phyloP scores from a whole-genome alignment of 306 rosid genomes.

The Malus fusca region DNA sequence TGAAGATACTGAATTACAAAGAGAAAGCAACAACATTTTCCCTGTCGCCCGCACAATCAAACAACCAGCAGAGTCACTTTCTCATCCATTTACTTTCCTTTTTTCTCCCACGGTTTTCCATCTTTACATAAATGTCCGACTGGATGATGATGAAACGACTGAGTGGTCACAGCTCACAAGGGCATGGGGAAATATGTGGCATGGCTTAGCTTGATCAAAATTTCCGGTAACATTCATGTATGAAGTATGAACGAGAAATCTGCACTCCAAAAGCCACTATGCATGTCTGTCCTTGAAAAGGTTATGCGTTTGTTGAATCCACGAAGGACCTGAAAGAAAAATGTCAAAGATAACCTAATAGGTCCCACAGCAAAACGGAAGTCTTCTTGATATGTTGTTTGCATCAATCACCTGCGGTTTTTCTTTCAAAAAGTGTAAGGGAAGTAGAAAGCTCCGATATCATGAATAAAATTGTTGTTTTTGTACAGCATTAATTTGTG shows the following conservation, averaged over 20 bases:
- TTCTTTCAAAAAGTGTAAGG: neutral
- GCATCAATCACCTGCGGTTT: too few relatives aligned
- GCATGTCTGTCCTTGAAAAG: neutral
- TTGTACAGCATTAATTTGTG: too few relatives aligned
- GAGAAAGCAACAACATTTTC: neutral
- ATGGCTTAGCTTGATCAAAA: neutral
- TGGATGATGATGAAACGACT: neutral
- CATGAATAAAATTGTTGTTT: too few relatives aligned
- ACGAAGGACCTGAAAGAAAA: neutral
- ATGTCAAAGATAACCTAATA: neutral
- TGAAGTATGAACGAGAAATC: neutral
- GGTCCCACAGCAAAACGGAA: neutral
- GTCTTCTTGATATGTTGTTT: neutral
- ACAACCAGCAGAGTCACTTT: constrained; percentile 25
- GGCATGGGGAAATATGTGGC: neutral
- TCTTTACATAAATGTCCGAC: neutral
- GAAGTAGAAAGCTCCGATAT: too few relatives aligned
- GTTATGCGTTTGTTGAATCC: neutral
- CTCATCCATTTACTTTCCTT: neutral
- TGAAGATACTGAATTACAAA: neutral
- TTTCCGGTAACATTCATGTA: neutral
- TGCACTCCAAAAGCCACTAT: neutral
- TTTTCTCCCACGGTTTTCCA: neutral
- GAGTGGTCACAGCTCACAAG: neutral
- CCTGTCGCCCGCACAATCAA: constrained; percentile 17